Conservation (phyloP, 805 yeast genomes). For the Torulaspora delbrueckii region DNA sequence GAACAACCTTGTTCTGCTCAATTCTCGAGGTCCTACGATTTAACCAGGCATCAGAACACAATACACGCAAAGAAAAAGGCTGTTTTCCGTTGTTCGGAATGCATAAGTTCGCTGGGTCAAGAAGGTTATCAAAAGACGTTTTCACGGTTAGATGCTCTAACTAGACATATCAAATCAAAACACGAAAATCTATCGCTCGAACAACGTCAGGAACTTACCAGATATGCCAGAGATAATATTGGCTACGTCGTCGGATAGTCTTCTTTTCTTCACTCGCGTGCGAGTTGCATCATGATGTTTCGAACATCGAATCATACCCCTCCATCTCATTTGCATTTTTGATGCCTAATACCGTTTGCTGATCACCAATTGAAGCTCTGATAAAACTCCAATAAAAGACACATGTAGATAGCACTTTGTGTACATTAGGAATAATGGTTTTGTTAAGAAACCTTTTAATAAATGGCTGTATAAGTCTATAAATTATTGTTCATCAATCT, state of each 20-base stretch:
- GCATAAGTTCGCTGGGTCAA: constrained; percentile 48
- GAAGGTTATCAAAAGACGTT: constrained; percentile 65
- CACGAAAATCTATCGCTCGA: constrained; percentile 53
- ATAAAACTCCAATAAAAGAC: constrained; percentile 1
- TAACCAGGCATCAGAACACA: constrained; percentile 93
- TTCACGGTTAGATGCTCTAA: constrained; percentile 89
- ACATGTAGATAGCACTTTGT: constrained; percentile 1
- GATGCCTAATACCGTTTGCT: not conserved
- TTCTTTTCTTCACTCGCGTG: not conserved
- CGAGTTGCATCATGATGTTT: not conserved
- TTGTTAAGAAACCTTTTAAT: not conserved
- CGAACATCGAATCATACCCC: not conserved
- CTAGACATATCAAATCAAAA: constrained; percentile 88
- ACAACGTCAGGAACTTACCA: constrained; percentile 65
- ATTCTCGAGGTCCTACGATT: constrained; percentile 91
- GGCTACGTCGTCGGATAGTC: constrained; percentile 43
- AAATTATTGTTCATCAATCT: not conserved
- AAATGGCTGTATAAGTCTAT: not conserved
- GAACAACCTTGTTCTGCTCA: constrained; percentile 36
- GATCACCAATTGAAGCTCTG: not conserved
- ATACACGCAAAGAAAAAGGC: constrained; percentile 87
- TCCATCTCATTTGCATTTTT: constrained; percentile 2
- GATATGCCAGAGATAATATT: constrained; percentile 72
- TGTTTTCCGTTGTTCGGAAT: constrained; percentile 78
- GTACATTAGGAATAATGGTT: constrained; percentile 1